These are phyloP conservation scores for Eutrema japonicum DNA, from an alignment of 345 rosid species.

Conservation along the genomic window DNA sequence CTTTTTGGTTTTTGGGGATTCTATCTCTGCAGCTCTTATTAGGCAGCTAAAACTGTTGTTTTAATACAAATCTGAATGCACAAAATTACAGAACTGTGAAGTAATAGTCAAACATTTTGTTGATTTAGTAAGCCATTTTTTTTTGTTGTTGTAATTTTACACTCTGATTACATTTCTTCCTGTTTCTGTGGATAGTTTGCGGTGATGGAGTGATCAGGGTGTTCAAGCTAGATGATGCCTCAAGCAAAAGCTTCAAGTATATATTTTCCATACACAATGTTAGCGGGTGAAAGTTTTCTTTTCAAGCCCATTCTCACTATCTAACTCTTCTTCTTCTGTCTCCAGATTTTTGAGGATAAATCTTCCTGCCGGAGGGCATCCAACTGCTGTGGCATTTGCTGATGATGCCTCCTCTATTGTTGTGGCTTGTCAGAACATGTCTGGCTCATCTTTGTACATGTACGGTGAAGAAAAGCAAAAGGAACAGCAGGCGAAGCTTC, in stretches of 20 bases:
- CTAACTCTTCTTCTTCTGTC: neutral
- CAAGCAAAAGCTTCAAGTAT: slow-evolving; percentile 96
- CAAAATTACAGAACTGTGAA: neutral
- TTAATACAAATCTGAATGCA: neutral
- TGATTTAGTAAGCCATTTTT: neutral
- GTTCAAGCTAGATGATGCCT: slow-evolving; percentile 89
- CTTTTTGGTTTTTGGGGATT: neutral
- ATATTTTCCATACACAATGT: neutral
- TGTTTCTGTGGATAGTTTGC: slow-evolving; percentile 67
- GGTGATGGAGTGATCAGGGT: slow-evolving; percentile 87
- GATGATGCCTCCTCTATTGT: slow-evolving; percentile 83
- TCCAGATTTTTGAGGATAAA: slow-evolving; percentile 79
- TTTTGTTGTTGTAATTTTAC: slow-evolving; percentile 1
- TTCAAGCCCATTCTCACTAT: slow-evolving; percentile 2
- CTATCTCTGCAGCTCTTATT: neutral
- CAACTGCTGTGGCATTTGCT: slow-evolving; percentile 70
- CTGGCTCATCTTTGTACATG: slow-evolving; percentile 82
- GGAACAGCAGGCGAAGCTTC: slow-evolving; percentile 74
- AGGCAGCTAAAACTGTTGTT: neutral
- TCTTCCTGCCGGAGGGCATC: slow-evolving; percentile 90
- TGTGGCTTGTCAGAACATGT: slow-evolving; percentile 64
- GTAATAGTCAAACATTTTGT: neutral
- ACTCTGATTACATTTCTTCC: slow-evolving; percentile 19
- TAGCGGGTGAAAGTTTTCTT: neutral
- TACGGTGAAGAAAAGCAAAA: slow-evolving; percentile 81